Conservation (phyloP, 129 eudicot species). For the Ambrosia trifida region DNA sequence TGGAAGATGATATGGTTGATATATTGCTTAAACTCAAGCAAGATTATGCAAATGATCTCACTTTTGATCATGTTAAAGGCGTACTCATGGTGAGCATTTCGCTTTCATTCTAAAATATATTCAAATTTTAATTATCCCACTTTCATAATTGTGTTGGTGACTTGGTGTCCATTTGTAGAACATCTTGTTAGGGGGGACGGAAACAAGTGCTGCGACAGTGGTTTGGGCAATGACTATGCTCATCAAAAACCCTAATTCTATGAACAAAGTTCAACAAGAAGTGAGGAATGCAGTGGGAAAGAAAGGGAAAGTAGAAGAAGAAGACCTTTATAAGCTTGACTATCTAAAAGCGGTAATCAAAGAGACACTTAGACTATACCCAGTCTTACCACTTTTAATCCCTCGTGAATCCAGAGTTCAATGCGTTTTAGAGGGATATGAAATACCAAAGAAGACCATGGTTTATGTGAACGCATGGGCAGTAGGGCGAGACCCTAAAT, state of each 20-base stretch:
- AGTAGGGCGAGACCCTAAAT: conserved; percentile 38
- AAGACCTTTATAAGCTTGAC: conserved; percentile 29
- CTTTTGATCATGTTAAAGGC: conserved; percentile 42
- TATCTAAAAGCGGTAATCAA: conserved; percentile 40
- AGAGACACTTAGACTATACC: conserved; percentile 33
- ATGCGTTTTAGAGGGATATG: conserved; percentile 27
- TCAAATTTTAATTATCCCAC: too few relatives aligned
- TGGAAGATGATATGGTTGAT: conserved; percentile 33
- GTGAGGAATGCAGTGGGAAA: conserved; percentile 27
- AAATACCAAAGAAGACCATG: conserved; percentile 34
- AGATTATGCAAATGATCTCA: conserved; percentile 28
- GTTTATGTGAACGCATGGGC: conserved; percentile 43
- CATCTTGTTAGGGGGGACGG: conserved; percentile 41
- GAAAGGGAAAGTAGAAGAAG: conserved; percentile 30
- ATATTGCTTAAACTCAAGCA: conserved; percentile 32
- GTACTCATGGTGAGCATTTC: conserved; percentile 32
- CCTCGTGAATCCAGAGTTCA: conserved; percentile 19
- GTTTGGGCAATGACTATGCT: conserved; percentile 49
- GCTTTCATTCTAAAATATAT: too few relatives aligned
- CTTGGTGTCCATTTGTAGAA: conserved; percentile 21
- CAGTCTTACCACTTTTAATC: conserved; percentile 35
- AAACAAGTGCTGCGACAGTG: conserved; percentile 37
- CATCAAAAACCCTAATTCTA: conserved; percentile 36
- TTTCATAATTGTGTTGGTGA: background rate
- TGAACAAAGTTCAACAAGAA: conserved; percentile 49